Evolutionary conservation across 352 stramenopile genomes (phyloP), one percentile per base, ranked within the genome.

Genomic region (Salisapilia sapeloensis): DNA sequence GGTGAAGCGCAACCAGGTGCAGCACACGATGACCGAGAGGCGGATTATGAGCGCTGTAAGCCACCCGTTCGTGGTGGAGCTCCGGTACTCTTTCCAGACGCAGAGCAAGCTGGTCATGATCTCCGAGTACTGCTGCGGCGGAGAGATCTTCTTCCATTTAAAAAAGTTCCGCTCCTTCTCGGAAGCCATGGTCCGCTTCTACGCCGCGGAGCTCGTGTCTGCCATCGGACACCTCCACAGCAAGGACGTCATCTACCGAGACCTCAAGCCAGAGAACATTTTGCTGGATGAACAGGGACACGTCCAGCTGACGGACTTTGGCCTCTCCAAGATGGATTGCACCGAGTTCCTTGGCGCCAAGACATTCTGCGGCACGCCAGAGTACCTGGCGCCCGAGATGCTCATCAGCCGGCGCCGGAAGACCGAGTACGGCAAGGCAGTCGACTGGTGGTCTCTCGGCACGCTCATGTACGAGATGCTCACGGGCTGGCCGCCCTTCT

Each of bases 31-130:
- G 71, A 89, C 80, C 20, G 76, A 92, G 42, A 74, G 76, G 7
- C 60, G 67, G 23, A 85, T 92, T 51, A 86, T 92, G 50, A 81
- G 79, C 40, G 79, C 94, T 13, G 60, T 89, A 24, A 64, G 94
- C 42, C 92, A 99, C 55, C 90, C 93, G 16, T 98, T 98, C 56
- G 94, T 99, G 25, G 93, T 97, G 29, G 84, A 83, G 28, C 58
- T 98, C 13, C 79, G 91, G 22, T 94, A 82, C 41, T 76, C 81
- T 26, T 94, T 94, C 50, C 81, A 94, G 54, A 94, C 81, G 11
- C 55, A 75, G 17, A 86, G 55, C 41, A 94, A 93, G 44, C 71
- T 94, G 19, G 83, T 94, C 39, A 87, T 94, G 70, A 66, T 94
- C 22, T 92, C 67, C 11, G 76, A 92, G 39, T 93, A 91, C 36